A percentile compares a stretch with the other conserved stretches of the same genome.
These are phyloP conservation scores for Neurospora pannonica DNA, from an alignment of 495 filamentous ascomycete genomes.

Conservation along the genomic window DNA sequence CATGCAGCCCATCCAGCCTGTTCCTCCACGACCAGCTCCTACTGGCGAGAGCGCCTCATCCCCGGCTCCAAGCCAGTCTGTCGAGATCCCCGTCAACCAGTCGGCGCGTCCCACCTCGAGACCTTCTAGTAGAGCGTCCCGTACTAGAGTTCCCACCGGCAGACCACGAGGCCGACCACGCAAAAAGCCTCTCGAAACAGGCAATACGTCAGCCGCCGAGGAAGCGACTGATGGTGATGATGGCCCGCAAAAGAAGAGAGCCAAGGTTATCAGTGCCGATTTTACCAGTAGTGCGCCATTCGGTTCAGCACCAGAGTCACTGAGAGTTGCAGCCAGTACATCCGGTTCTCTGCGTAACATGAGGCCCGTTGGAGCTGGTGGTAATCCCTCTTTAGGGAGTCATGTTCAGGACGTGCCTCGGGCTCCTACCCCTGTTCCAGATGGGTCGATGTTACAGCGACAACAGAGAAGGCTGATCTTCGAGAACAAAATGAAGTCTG, in stretches of 20 bases:
- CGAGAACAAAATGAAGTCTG: constrained; percentile 11
- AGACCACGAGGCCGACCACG: constrained; percentile 37
- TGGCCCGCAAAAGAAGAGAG: constrained; percentile 56
- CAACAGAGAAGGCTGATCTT: constrained; percentile 15
- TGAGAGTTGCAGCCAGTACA: constrained; percentile 82
- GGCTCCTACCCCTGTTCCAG: constrained; percentile 73
- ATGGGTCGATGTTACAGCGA: constrained; percentile 14
- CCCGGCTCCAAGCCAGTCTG: constrained; percentile 8
- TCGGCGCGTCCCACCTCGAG: constrained; percentile 2
- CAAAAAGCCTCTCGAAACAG: constrained; percentile 35
- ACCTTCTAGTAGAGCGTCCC: constrained; percentile 31
- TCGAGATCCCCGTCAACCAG: constrained; percentile 4
- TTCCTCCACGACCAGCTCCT: constrained; percentile 1
- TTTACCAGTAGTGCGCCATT: constrained; percentile 59
- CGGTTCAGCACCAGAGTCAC: constrained; percentile 61
- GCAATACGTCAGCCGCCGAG: constrained; percentile 59
- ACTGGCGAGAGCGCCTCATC: constrained; percentile 9
- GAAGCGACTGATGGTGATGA: constrained; percentile 61
- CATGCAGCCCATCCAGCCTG: neutral
- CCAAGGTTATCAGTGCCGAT: constrained; percentile 59
- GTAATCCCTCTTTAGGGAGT: constrained; percentile 32
- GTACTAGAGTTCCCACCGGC: constrained; percentile 29
- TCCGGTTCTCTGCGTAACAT: constrained; percentile 80
- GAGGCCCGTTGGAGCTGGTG: constrained; percentile 58
- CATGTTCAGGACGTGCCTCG: constrained; percentile 69